A percentile compares a stretch with the other conserved stretches of the same genome.
phyloP scores from a whole-genome alignment of 2,329 filamentous ascomycete genomes.

The Botrytis paeoniae region DNA sequence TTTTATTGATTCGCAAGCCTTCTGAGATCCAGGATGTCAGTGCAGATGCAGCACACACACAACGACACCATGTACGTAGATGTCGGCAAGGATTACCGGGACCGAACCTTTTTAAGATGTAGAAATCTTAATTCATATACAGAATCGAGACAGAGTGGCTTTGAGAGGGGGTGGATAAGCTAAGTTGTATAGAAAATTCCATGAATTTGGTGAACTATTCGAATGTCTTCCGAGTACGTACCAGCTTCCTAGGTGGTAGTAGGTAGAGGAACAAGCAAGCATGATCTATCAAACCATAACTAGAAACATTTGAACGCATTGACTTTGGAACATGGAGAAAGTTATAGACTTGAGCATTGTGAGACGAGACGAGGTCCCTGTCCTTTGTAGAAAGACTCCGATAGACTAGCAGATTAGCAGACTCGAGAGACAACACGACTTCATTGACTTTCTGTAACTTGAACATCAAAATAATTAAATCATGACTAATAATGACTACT shows the following conservation, averaged over 20 bases:
- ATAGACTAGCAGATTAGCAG: neutral
- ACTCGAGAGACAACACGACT: neutral
- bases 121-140: neutral
- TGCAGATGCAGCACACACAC: neutral
- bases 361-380: neutral
- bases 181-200: neutral
- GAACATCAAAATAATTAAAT: neutral
- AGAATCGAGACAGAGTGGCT: neutral
- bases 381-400: neutral
- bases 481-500: neutral
- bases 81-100: neutral
- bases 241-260: neutral
- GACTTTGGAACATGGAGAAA: constrained; percentile 1
- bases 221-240: neutral
- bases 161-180: neutral
- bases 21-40: neutral
- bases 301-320: neutral
- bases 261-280: neutral
- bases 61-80: neutral
- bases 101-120: neutral
- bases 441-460: neutral
- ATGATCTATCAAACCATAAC: neutral
- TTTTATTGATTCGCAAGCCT: constrained; percentile 16
- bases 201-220: neutral
- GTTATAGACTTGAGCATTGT: neutral